Base-by-base conservation (phyloP, 2,329 filamentous ascomycete species). In the Fusarium sp. region DNA sequence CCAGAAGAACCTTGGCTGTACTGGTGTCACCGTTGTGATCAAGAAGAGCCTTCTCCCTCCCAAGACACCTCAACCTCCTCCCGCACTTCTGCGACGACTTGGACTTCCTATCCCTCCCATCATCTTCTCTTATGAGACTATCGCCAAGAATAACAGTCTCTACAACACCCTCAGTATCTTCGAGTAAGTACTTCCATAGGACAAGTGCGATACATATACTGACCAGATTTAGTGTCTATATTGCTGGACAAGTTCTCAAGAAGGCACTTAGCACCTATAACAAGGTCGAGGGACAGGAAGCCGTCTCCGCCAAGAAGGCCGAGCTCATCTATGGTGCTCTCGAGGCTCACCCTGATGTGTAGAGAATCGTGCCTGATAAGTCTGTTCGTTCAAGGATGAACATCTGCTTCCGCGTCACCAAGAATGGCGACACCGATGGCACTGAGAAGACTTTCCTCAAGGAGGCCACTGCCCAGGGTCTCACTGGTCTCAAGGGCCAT, bases 81-180 rank as follows among this genome's bases (percentile, higher is more conserved):
- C 92, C 3, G 83, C 87, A 8, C 84, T 97, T 50, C 84, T 98
- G 77, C 88, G 94, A 64, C 86, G 90, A 65, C 88, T 98, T 13
- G 90, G 89, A 23, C 84, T 97, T n/a, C 90, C 93, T 3, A 88
- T 96, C 42, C 90, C 91, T 1, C 94, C 95, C 5, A 88, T 93
- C 20, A 88, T 98, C 45, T 84, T 98, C 50, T 89, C 93, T 71
- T 98, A 95, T 78, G 91, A 94, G 69, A 94, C 89, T 0, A 92
- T 96, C 73, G 91, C 93, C 42, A 97, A 97, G 86, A 97, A 97
- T 84, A 96, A 97, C 84, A 96, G 92, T 75, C 87, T 98, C 32
- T 98, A 98, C 85, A 98, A 98, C 83, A 98, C 95, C 0, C 85
- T 98, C 14, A 95, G 93, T 77, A 97, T 98, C 77, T 97, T 98